phyloP scores from a whole-genome alignment of 2,329 filamentous ascomycete species.

The Ophiostoma ips region DNA sequence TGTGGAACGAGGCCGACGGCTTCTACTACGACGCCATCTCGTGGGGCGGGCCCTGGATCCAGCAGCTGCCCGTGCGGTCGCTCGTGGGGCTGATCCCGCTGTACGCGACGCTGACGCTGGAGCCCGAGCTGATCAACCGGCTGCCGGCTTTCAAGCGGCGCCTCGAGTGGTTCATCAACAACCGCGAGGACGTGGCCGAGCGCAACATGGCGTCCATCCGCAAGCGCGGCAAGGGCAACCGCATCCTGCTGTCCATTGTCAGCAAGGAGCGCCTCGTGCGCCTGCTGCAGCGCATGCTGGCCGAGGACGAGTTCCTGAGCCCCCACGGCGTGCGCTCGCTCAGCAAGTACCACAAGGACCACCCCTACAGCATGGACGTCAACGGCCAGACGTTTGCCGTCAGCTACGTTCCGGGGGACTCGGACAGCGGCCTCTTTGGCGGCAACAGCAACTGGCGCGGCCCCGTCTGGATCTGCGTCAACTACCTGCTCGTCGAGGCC shows the following conservation, averaged over 20 bases:
- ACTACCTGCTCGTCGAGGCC: conserved; percentile 86
- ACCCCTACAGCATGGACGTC: conserved; percentile 91
- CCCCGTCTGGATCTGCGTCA: conserved; percentile 91
- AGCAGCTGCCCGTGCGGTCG: conserved; percentile 83
- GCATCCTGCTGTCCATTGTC: conserved; percentile 76
- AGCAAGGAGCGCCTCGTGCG: conserved; percentile 84
- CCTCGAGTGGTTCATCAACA: conserved; percentile 85
- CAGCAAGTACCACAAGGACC: conserved; percentile 78
- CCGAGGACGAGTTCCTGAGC: conserved; percentile 85
- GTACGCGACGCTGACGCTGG: conserved; percentile 81
- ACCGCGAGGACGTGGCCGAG: conserved; percentile 73
- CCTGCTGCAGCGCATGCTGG: conserved; percentile 82
- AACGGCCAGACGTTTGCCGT: conserved; percentile 84
- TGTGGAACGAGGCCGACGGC: conserved; percentile 93
- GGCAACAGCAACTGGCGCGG: conserved; percentile 98
- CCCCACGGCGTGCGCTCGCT: conserved; percentile 83
- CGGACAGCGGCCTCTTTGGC: conserved; percentile 85
- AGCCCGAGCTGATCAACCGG: conserved; percentile 84
- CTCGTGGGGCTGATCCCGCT: conserved; percentile 88
- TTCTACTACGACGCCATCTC: conserved; percentile 99
- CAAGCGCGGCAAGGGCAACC: conserved; percentile 78
- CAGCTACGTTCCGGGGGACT: conserved; percentile 86
- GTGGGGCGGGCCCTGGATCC: conserved; percentile 84
- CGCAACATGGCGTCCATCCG: conserved; percentile 90
- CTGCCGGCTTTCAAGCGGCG: conserved; percentile 88